Conservation (phyloP, 306 rosid genomes). For the Corylus heterophylla region DNA sequence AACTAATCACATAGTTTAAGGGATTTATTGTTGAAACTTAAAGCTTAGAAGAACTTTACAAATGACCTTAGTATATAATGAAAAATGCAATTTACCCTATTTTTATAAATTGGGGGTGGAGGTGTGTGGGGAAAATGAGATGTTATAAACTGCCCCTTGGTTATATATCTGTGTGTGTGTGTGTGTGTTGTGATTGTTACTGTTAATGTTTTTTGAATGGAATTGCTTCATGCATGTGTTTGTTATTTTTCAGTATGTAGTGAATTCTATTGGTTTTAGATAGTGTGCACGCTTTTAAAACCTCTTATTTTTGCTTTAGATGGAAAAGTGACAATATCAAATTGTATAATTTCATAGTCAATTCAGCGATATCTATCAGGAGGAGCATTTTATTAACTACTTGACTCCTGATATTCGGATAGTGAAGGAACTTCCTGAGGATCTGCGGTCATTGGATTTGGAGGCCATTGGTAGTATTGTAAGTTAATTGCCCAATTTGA, state of each 20-base stretch:
- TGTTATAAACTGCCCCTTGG: background rate
- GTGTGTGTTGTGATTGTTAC: background rate
- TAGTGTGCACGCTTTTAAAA: slow-evolving; percentile 9
- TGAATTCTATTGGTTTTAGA: slow-evolving; percentile 19
- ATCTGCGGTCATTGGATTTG: slow-evolving; percentile 80
- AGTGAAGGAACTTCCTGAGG: slow-evolving; percentile 83
- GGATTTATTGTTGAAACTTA: background rate
- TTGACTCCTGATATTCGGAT: slow-evolving; percentile 88
- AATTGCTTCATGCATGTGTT: slow-evolving; percentile 21
- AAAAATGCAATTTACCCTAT: background rate
- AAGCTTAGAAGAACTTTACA: background rate
- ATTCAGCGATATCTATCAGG: slow-evolving; percentile 88
- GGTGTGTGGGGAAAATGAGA: background rate
- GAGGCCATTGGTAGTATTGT: slow-evolving; percentile 87
- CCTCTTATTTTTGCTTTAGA: slow-evolving; percentile 32
- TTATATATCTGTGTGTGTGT: background rate
- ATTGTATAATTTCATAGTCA: slow-evolving; percentile 69
- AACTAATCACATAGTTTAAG: background rate
- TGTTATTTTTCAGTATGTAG: slow-evolving; percentile 18
- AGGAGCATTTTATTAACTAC: slow-evolving; percentile 84
- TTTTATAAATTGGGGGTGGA: background rate
- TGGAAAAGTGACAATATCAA: slow-evolving; percentile 40
- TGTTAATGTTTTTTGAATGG: background rate
- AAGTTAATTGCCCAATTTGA: slow-evolving; percentile 36
- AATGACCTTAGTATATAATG: background rate